Conservation (phyloP, 495 filamentous ascomycete genomes). For the Neurospora sp. region DNA sequence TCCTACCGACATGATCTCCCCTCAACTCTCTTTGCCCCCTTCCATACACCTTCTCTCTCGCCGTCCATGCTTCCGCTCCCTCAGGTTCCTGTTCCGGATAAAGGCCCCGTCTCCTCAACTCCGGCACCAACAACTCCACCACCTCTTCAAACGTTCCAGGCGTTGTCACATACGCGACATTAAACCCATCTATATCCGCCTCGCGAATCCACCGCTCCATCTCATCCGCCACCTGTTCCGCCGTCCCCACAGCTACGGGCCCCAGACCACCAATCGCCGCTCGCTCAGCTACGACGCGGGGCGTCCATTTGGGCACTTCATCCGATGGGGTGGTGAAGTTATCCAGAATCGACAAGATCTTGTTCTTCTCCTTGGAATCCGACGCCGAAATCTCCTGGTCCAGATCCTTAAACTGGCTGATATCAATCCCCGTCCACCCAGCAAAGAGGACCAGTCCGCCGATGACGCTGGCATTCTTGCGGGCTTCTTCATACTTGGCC, state of each 20-base stretch:
- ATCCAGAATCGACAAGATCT: constrained; percentile 41
- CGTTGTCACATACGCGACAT: constrained; percentile 37
- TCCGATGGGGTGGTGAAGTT: constrained; percentile 40
- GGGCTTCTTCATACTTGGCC: constrained; percentile 41
- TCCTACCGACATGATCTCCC: constrained; percentile 43
- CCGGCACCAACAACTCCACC: constrained; percentile 35
- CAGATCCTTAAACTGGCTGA: constrained; percentile 31
- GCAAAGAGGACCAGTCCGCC: constrained; percentile 51
- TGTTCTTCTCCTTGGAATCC: constrained; percentile 43
- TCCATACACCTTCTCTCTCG: constrained; percentile 52
- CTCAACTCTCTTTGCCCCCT: constrained; percentile 43
- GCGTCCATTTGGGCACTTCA: constrained; percentile 43
- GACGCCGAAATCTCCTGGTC: constrained; percentile 46
- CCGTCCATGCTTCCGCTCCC: constrained; percentile 34
- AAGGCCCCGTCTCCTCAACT: constrained; percentile 28
- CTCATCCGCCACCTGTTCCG: constrained; percentile 47
- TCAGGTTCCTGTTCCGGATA: constrained; percentile 29
- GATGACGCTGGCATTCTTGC: constrained; percentile 41
- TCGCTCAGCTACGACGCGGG: constrained; percentile 43
- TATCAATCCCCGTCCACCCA: constrained; percentile 54
- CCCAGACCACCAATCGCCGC: constrained; percentile 48
- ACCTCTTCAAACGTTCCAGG: constrained; percentile 37
- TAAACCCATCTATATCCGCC: constrained; percentile 57
- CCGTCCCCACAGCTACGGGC: constrained; percentile 43
- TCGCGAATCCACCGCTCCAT: constrained; percentile 52